Percentiles rank a stretch among this genome's conserved stretches.
Conservation (phyloP, 306 rosid genomes). For the Quercus cerris region DNA sequence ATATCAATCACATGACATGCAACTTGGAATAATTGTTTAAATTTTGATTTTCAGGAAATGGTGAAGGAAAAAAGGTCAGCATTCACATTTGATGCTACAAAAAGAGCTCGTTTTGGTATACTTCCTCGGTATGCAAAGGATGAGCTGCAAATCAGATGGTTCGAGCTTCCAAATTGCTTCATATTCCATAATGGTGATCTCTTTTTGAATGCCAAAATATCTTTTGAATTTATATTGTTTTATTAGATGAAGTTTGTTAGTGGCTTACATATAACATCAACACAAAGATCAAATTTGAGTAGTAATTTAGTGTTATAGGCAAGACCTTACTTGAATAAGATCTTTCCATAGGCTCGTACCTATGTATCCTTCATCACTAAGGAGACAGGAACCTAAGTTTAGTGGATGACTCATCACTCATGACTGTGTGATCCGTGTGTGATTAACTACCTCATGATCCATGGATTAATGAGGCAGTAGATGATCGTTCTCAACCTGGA, state of each 20-base stretch:
- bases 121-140: conserved; percentile 93
- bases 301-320: background rate
- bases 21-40: conserved; percentile 16
- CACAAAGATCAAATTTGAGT: background rate
- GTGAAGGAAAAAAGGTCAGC: conserved; percentile 77
- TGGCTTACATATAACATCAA: background rate
- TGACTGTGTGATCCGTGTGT: too few species aligned
- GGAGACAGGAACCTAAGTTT: too few species aligned
- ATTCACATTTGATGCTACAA: conserved; percentile 76
- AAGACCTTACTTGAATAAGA: background rate
- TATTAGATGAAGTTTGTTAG: background rate
- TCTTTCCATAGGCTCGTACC: too few species aligned
- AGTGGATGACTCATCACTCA: too few species aligned
- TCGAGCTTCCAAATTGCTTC: conserved; percentile 97
- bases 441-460: too few species aligned
- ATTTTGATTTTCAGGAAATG: conserved; percentile 74
- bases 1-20: conserved; percentile 4
- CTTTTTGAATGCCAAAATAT: background rate
- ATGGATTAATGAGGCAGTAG: too few species aligned
- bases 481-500: background rate
- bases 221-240: background rate
- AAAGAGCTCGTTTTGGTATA: conserved; percentile 88
- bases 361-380: too few species aligned
- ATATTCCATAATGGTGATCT: conserved; percentile 83
- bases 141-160: conserved; percentile 80